phyloP scores from a whole-genome alignment of 2,329 filamentous ascomycete genomes.

The Cephalotrichum gorgonifer region DNA sequence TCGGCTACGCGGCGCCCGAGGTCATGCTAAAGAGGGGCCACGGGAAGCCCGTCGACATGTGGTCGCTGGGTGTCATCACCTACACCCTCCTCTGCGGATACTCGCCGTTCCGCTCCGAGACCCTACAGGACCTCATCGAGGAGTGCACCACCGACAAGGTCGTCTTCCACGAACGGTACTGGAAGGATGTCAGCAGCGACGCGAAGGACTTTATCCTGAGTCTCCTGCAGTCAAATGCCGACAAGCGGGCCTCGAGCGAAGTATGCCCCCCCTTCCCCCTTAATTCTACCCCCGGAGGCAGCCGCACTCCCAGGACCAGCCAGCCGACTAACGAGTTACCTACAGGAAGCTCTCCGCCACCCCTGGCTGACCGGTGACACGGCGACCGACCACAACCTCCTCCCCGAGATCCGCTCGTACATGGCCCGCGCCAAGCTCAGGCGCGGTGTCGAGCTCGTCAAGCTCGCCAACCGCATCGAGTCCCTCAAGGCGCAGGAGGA shows the following conservation, averaged over 20 bases:
- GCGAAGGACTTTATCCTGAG: constrained; percentile 88
- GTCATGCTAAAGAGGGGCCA: constrained; percentile 98
- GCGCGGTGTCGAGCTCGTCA: constrained; percentile 91
- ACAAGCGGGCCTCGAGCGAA: constrained; percentile 66
- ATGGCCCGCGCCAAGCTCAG: constrained; percentile 84
- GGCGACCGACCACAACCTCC: constrained; percentile 89
- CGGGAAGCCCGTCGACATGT: constrained; percentile 98
- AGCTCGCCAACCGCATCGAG: constrained; percentile 91
- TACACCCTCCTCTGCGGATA: constrained; percentile 98
- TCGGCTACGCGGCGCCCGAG: constrained; percentile 94
- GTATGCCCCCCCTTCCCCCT: constrained; percentile 36
- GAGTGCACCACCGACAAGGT: constrained; percentile 79
- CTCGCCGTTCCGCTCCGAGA: constrained; percentile 94
- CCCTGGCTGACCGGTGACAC: constrained; percentile 85
- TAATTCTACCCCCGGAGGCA: not conserved
- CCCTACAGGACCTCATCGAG: constrained; percentile 82
- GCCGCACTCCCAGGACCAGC: too few species aligned
- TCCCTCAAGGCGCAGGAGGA: constrained; percentile 89
- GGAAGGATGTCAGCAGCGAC: constrained; percentile 92
- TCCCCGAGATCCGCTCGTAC: constrained; percentile 92
- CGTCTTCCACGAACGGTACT: constrained; percentile 95
- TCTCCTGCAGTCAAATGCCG: constrained; percentile 69
- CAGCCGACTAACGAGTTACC: not conserved
- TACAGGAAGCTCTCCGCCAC: constrained; percentile 66
- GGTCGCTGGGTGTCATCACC: constrained; percentile 97